Conservation (phyloP, 305 asterid species). For the Fraxinus baroniana region DNA sequence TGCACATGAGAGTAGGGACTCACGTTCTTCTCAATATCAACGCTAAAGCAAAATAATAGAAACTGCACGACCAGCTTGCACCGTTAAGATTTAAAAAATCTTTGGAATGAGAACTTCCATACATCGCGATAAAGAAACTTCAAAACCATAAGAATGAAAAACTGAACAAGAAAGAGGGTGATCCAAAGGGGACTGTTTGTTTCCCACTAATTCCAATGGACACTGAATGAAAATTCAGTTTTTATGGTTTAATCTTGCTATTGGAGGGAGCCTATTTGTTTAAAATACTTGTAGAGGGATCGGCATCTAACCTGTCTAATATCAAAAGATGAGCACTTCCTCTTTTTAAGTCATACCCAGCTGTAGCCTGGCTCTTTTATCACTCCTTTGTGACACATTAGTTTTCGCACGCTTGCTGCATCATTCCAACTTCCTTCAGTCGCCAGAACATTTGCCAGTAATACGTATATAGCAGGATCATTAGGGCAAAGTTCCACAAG, state of each 20-base stretch:
- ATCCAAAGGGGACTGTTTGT: background rate
- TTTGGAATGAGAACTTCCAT: background rate
- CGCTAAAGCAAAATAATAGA: background rate
- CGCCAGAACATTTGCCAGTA: constrained; percentile 57
- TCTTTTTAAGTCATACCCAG: constrained; percentile 38
- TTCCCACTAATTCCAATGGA: background rate
- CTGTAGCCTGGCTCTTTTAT: constrained; percentile 54
- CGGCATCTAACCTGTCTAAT: background rate
- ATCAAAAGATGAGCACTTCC: background rate
- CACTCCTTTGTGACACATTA: constrained; percentile 47
- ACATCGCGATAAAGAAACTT: background rate
- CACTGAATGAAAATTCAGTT: background rate
- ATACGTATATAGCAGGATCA: constrained; percentile 54
- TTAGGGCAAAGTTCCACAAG: constrained; percentile 52
- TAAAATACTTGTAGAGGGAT: background rate
- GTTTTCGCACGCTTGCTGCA: constrained; percentile 47
- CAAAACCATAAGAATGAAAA: background rate
- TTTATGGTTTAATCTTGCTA: background rate
- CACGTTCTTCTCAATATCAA: background rate
- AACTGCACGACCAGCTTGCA: background rate
- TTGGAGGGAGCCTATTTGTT: background rate
- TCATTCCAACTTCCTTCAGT: constrained; percentile 59
- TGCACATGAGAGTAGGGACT: background rate
- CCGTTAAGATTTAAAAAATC: background rate
- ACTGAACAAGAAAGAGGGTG: background rate